Conservation (phyloP, 2,329 filamentous ascomycete species). For the Colletotrichum incanum region DNA sequence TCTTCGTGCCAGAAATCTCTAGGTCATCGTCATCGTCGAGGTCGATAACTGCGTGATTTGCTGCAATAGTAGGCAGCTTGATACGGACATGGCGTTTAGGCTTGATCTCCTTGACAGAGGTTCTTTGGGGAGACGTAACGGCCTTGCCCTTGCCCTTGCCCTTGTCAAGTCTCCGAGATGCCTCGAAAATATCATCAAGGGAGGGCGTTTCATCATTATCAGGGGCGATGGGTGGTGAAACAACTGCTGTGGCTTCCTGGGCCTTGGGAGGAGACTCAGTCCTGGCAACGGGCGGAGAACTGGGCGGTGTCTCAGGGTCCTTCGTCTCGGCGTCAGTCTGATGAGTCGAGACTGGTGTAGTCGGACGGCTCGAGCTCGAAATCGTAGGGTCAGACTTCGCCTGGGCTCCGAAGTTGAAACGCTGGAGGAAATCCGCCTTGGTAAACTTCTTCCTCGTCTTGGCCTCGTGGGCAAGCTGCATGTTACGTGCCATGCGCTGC, state of each 20-base stretch:
- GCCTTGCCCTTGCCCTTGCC: slow-evolving; percentile 68
- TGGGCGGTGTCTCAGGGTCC: slow-evolving; percentile 77
- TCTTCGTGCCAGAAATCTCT: slow-evolving; percentile 70
- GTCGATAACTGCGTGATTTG: slow-evolving; percentile 58
- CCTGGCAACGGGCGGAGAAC: slow-evolving; percentile 70
- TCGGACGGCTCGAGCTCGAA: slow-evolving; percentile 70
- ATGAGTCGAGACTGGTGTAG: slow-evolving; percentile 60
- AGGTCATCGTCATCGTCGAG: slow-evolving; percentile 76
- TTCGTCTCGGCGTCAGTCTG: slow-evolving; percentile 68
- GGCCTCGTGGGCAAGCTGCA: slow-evolving; percentile 92
- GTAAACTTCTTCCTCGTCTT: slow-evolving; percentile 93
- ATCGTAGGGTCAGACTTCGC: slow-evolving; percentile 53
- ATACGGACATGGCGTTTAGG: slow-evolving; percentile 67
- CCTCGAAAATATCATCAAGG: slow-evolving; percentile 54
- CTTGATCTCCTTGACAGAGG: slow-evolving; percentile 49
- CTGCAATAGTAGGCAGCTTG: slow-evolving; percentile 60
- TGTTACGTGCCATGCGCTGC: slow-evolving; percentile 88
- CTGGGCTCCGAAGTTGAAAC: slow-evolving; percentile 80
- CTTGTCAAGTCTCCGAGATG: slow-evolving; percentile 63
- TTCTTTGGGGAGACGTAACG: slow-evolving; percentile 19
- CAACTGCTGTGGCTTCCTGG: slow-evolving; percentile 35
- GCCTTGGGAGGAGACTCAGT: slow-evolving; percentile 47
- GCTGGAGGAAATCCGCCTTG: slow-evolving; percentile 85
- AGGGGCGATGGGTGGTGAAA: slow-evolving; percentile 5
- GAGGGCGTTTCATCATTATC: slow-evolving; percentile 53